Evolutionary conservation across 2,329 filamentous ascomycete genomes (phyloP).

Genomic region (Blastomyces parvus): DNA sequence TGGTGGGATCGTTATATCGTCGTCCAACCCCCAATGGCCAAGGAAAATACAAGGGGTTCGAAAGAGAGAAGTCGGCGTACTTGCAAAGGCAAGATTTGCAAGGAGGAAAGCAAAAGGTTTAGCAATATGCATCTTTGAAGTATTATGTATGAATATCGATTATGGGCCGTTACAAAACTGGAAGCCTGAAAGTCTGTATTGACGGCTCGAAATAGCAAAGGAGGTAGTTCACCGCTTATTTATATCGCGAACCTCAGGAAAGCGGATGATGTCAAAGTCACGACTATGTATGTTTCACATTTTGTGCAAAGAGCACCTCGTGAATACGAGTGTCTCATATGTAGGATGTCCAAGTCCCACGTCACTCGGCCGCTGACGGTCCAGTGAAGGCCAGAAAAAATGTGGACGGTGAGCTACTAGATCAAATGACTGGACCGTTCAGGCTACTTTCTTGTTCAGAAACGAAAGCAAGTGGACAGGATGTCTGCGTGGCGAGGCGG

Average conservation of each 20-base stretch:
- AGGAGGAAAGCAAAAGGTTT: conserved; percentile 1
- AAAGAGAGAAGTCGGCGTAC: not conserved
- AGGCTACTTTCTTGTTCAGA: not conserved
- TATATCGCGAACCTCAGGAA: not conserved
- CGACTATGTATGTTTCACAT: conserved; percentile 4
- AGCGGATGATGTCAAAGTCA: not conserved
- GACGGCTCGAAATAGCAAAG: not conserved
- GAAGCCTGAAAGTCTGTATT: not conserved
- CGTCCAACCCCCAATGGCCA: not conserved
- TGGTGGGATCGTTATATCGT: not conserved
- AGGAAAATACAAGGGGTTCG: not conserved
- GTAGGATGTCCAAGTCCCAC: not conserved
- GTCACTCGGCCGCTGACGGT: not conserved
- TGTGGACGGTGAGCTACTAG: not conserved
- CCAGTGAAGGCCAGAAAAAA: not conserved
- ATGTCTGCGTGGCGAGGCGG: not conserved
- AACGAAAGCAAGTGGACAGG: not conserved
- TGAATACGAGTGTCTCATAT: conserved; percentile 4
- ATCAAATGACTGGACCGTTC: not conserved
- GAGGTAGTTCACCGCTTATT: not conserved
- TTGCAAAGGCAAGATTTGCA: not conserved
- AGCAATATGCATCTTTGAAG: not conserved
- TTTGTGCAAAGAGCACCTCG: not conserved
- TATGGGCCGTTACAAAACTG: not conserved
- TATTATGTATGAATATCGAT: not conserved